phyloP scores from a whole-genome alignment of 495 filamentous ascomycete species.

The Penicillium salamii region DNA sequence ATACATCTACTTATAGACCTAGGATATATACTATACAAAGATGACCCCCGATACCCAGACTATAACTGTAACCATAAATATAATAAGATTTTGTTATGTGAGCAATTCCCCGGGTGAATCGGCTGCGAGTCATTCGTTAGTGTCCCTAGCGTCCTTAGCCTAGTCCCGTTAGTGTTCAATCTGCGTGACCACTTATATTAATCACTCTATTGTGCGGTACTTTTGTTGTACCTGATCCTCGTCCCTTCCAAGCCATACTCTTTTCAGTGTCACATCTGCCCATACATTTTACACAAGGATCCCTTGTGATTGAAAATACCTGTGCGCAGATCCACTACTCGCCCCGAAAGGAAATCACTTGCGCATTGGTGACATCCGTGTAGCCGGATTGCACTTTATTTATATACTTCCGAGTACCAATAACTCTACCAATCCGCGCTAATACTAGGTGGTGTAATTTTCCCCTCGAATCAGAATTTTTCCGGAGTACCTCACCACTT shows the following conservation, averaged over 20 bases:
- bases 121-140: constrained; percentile 7
- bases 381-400: background rate
- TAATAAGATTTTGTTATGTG: background rate
- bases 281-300: background rate
- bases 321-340: no score
- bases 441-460: background rate
- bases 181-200: background rate
- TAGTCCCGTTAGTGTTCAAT: background rate
- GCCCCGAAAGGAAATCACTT: background rate
- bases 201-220: background rate
- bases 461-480: background rate
- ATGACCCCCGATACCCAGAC: no score
- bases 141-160: background rate
- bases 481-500: background rate
- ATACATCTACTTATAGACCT: no score
- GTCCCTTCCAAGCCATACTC: background rate
- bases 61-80: constrained; percentile 1
- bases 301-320: background rate
- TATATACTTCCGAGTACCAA: background rate
- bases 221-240: background rate
- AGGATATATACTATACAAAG: no score
- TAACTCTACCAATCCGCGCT: background rate
- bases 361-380: background rate
- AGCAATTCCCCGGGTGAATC: constrained; percentile 14
- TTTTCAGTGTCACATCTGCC: no score